Evolutionary conservation across 139 green algal species (phyloP), one percentile per base, ranked within the genome.

Genomic region (Diplosphaera chodatii): DNA sequence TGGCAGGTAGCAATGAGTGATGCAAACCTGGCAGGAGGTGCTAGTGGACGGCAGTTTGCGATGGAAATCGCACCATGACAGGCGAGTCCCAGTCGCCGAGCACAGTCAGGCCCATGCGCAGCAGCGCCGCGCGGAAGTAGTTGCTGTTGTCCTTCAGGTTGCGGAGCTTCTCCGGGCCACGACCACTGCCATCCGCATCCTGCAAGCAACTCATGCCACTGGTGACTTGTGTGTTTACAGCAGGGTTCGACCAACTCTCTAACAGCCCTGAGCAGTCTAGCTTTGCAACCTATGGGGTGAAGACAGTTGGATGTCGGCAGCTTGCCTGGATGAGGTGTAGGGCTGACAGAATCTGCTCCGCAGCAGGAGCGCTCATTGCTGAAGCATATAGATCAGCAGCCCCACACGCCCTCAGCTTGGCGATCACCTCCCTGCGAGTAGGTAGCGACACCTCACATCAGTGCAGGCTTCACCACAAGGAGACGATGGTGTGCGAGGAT

Each of bases 1-100:
- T 25, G 55, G 1, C n/a, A 40, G 30, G 37, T 48, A 48, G 37
- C 10, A 48, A 48, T 48, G 37, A n/a, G n/a, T n/a, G n/a, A n/a
- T n/a, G n/a, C n/a, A n/a, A n/a, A n/a, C n/a, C n/a, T n/a, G 13
- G 8, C 37, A 48, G 37, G 37, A 13, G 10, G 8, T 48, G 37
- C 37, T 48, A 13, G 37, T 48, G 10, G 37, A 48, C 37, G 10
- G 13, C 37, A 13, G 37, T 21, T 8, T 48, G 37, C 37, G 37
- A 48, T 8, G 13, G 8, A 21, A 13, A 59, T 3, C 69, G 25
- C 65, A 84, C 79, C 86, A 98, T 96, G 55, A 99, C 88, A 5
- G 96, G 95, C 0, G 91, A 98, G 86, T 97, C 89, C 79, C 86
- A 90, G 69, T 96, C 86, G 28, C 95, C 95, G 62, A 99, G 87